Percentiles rank a stretch among this genome's conserved stretches.
Conservation (phyloP, 2,329 filamentous ascomycete genomes). For the Ilyonectria mors-panacis region DNA sequence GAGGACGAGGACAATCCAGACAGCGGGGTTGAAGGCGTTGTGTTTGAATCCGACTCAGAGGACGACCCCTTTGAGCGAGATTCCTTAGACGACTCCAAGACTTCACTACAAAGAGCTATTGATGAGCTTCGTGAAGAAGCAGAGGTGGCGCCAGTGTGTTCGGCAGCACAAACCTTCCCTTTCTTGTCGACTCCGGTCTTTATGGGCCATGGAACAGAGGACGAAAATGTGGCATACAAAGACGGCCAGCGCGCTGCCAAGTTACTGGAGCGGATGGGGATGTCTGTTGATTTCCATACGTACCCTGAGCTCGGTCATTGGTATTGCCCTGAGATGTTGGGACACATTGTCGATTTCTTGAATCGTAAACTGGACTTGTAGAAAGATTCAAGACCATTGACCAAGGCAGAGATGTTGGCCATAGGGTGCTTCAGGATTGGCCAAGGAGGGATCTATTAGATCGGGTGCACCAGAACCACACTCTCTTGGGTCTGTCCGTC, state of each 20-base stretch:
- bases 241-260: conserved; percentile 54
- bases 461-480: too few relatives aligned
- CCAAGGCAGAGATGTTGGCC: too few relatives aligned
- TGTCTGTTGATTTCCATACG: conserved; percentile 53
- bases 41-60: conserved; percentile 18
- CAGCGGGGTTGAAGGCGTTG: conserved; percentile 13
- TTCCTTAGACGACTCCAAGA: conserved; percentile 12
- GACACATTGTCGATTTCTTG: conserved; percentile 55
- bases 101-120: conserved; percentile 40
- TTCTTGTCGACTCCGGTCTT: conserved; percentile 58
- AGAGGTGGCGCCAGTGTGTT: conserved; percentile 37
- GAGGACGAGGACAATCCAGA: conserved; percentile 2
- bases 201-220: conserved; percentile 60
- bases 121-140: conserved; percentile 49
- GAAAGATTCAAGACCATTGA: not conserved
- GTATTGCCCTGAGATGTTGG: conserved; percentile 59
- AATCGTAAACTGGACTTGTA: not conserved
- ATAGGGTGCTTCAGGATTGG: too few relatives aligned
- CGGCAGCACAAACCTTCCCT: conserved; percentile 16
- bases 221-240: conserved; percentile 57
- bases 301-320: conserved; percentile 63
- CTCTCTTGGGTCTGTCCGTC: too few relatives aligned
- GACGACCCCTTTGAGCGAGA: conserved; percentile 43
- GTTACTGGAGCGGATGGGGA: conserved; percentile 53
- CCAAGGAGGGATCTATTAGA: too few relatives aligned